Evolutionary conservation across 2,329 filamentous ascomycete species (phyloP).

Genomic region (Aspergillus viridinutans): DNA sequence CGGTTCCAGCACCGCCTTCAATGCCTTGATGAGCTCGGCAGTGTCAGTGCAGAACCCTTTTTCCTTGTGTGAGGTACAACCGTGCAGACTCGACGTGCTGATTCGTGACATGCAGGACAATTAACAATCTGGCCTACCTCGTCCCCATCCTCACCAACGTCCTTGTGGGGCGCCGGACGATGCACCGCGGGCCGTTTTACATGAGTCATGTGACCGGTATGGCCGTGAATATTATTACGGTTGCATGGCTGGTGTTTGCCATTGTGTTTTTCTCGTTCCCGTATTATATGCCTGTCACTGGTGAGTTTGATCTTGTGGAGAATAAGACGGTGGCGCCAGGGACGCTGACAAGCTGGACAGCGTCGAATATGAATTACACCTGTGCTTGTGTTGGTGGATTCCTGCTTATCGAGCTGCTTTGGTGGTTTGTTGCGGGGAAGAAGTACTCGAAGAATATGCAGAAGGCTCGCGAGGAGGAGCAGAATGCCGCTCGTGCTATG

Average conservation of each 20-base stretch:
- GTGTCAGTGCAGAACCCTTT: constrained; percentile 10
- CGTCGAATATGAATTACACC: constrained; percentile 48
- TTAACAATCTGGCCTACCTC: constrained; percentile 46
- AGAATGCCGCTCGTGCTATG: constrained; percentile 9
- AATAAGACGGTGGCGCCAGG: neutral
- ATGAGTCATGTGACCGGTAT: constrained; percentile 40
- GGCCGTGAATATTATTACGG: constrained; percentile 42
- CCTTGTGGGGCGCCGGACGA: constrained; percentile 40
- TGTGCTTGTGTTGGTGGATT: constrained; percentile 45
- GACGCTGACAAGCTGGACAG: constrained; percentile 5
- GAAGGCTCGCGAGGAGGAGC: constrained; percentile 57
- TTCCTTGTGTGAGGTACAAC: neutral
- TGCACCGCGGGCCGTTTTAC: constrained; percentile 44
- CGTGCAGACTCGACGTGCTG: too few species aligned
- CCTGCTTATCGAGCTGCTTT: constrained; percentile 34
- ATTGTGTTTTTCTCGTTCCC: constrained; percentile 49
- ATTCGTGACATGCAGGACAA: constrained; percentile 29
- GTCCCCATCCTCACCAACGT: constrained; percentile 47
- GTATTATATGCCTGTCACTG: constrained; percentile 33
- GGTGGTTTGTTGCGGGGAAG: constrained; percentile 44
- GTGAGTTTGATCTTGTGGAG: constrained; percentile 6
- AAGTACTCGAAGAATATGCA: constrained; percentile 38
- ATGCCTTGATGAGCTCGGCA: constrained; percentile 42
- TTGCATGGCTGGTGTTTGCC: constrained; percentile 48
- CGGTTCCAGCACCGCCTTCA: constrained; percentile 63